These are phyloP conservation scores for Pulveroboletus sp. DNA, from an alignment of 768 basidiomycete species.

Conservation along the genomic window DNA sequence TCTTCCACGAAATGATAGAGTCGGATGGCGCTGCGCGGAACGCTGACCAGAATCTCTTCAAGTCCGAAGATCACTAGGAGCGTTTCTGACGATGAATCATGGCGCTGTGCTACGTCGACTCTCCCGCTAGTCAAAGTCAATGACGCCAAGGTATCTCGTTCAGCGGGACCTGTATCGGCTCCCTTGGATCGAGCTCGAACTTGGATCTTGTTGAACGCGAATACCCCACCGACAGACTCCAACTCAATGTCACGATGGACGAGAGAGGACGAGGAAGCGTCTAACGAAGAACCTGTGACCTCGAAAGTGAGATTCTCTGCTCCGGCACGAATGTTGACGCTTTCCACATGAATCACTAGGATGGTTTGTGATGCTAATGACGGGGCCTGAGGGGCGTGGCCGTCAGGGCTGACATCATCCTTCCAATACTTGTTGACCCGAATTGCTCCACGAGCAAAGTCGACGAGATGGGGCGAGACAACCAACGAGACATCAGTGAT, in stretches of 20 bases:
- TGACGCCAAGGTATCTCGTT: constrained; percentile 60
- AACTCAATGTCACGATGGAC: constrained; percentile 17
- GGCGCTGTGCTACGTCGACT: constrained; percentile 43
- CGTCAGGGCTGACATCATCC: background rate
- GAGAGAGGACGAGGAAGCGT: constrained; percentile 22
- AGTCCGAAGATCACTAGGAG: constrained; percentile 45
- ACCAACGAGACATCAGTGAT: constrained; percentile 40
- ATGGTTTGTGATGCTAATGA: constrained; percentile 29
- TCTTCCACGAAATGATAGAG: constrained; percentile 77
- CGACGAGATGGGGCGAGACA: constrained; percentile 56
- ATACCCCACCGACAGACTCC: constrained; percentile 44
- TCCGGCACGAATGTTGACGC: constrained; percentile 54
- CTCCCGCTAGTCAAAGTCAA: constrained; percentile 46
- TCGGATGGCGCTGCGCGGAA: constrained; percentile 79
- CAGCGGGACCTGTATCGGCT: constrained; percentile 37
- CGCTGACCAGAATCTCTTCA: constrained; percentile 47
- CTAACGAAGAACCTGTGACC: constrained; percentile 39
- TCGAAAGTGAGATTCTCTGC: constrained; percentile 70
- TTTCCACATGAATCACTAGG: constrained; percentile 39
- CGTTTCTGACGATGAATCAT: constrained; percentile 39
- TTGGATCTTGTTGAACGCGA: constrained; percentile 49
- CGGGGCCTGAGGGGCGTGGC: background rate
- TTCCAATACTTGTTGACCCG: constrained; percentile 44
- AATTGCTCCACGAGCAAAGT: constrained; percentile 53
- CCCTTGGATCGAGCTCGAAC: constrained; percentile 53